Percentiles rank a stretch among this genome's conserved stretches.
These are phyloP conservation scores for Penicillium psychrofluorescens DNA, from an alignment of 495 filamentous ascomycete genomes.

Conservation along the genomic window DNA sequence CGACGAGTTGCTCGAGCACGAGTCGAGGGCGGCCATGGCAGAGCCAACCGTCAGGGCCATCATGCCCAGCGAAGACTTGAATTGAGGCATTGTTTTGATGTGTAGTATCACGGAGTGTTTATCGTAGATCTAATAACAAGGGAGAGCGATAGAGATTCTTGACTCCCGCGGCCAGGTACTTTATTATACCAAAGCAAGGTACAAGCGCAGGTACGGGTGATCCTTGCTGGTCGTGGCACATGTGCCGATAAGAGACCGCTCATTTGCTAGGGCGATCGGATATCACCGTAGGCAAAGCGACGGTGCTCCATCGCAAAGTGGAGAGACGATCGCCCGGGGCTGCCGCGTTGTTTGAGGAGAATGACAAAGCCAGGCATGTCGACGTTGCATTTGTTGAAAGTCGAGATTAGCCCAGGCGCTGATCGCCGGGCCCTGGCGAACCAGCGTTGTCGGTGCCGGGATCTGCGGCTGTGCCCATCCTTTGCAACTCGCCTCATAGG, in stretches of 20 bases:
- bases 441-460: too few species aligned
- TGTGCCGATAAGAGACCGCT: constrained; percentile 25
- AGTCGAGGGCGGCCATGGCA: constrained; percentile 13
- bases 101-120: not conserved
- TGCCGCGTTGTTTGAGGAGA: not conserved
- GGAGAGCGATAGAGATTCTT: not conserved
- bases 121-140: constrained; percentile 4
- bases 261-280: constrained; percentile 23
- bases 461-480: not conserved
- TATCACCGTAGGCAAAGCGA: constrained; percentile 7
- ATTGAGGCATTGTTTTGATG: constrained; percentile 1
- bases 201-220: constrained; percentile 4
- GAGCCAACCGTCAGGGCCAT: constrained; percentile 22
- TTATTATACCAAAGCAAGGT: not conserved
- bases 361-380: not conserved
- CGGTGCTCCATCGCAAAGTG: not conserved
- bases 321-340: constrained; percentile 3
- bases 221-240: constrained; percentile 20
- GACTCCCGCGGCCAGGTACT: not conserved
- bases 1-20: constrained; percentile 21
- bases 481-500: constrained; percentile 4
- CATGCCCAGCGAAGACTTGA: constrained; percentile 14
- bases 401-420: constrained; percentile 11
- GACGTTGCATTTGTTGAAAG: constrained; percentile 14
- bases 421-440: constrained; percentile 5